Evolutionary conservation across 2,329 filamentous ascomycete genomes (phyloP).

Genomic region (Cytospora paraplurivora): DNA sequence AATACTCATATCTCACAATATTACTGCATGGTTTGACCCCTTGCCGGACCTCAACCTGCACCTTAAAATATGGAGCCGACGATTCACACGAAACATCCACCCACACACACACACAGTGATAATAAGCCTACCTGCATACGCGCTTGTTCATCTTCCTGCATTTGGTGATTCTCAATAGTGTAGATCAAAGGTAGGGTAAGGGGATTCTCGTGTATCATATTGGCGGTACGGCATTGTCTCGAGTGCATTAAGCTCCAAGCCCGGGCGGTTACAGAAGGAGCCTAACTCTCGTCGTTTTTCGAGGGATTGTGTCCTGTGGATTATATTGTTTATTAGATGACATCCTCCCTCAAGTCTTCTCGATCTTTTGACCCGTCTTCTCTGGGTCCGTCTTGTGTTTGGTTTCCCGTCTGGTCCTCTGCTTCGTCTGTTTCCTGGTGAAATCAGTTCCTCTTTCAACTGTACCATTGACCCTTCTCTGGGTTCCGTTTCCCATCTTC

Average conservation of each 20-base stretch:
- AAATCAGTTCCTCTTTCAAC: not conserved
- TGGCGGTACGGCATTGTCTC: conserved; percentile 6
- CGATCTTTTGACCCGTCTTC: conserved; percentile 12
- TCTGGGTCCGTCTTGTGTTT: conserved; percentile 1
- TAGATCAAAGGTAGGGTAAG: not conserved
- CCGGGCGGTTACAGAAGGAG: conserved; percentile 12
- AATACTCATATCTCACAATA: not conserved
- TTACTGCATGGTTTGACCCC: not conserved
- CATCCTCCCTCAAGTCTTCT: not conserved
- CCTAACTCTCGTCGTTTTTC: not conserved
- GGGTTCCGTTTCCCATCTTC: not conserved
- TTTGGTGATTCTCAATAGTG: not conserved
- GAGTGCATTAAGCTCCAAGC: conserved; percentile 1
- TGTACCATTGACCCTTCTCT: not conserved
- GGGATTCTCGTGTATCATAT: not conserved
- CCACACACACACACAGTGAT: conserved; percentile 1
- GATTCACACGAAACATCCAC: not conserved
- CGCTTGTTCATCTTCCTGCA: conserved; percentile 13
- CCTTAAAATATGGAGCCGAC: conserved; percentile 4
- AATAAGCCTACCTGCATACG: conserved; percentile 8
- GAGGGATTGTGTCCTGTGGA: not conserved
- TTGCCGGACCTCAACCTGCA: not conserved
- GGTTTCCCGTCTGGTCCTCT: not conserved
- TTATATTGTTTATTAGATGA: conserved; percentile 6
- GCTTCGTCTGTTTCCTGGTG: conserved; percentile 8